Evolutionary conservation across 192 early-diverging fungal species (phyloP), one percentile per base, ranked within the genome.

Genomic region (Backusella circina): DNA sequence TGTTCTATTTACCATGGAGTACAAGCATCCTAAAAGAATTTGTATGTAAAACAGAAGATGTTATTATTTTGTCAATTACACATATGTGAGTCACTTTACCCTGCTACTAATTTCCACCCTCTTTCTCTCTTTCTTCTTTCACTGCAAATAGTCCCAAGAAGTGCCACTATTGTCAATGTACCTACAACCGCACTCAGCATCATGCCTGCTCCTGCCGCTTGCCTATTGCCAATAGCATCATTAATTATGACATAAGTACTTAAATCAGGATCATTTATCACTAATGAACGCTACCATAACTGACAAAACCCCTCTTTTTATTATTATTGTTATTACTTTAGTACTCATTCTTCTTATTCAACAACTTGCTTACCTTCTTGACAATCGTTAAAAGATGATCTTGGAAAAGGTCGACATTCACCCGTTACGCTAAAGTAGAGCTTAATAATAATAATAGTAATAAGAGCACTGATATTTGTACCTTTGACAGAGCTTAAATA

Each of bases 391-490:
- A 54, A 30, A 13, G 65, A 64, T 50, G 32, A 41, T 72, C 70
- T 72, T 77, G 76, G 76, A 72, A 77, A 77, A 18, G 76, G 44
- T 72, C 64, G 51, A 67, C 76, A 77, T 26, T 77, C 76, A 8
- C 76, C 76, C 30, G 76, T 71, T 36, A 72, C 30, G 50, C 76
- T 76, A 71, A 23, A 37, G 44, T 31, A 30, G 10, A 54, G 16
- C n/a, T 47, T 75, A 47, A 30, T n/a, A 67, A 7, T 13, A 47
- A 47, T 47, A 47, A 16, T n/a, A n/a, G 33, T 35, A n/a, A 39
- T 67, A 68, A 35, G 5, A 28, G 4, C 21, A 26, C 38, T 50
- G 50, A 5, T 10, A 44, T 44, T 16, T 64, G 36, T 76, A 76
- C 75, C 75, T 76, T 76, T 70, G 47, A 64, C 75, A 76, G 33